phyloP scores from a whole-genome alignment of 352 stramenopile genomes.

The Phytophthora podocarpi region DNA sequence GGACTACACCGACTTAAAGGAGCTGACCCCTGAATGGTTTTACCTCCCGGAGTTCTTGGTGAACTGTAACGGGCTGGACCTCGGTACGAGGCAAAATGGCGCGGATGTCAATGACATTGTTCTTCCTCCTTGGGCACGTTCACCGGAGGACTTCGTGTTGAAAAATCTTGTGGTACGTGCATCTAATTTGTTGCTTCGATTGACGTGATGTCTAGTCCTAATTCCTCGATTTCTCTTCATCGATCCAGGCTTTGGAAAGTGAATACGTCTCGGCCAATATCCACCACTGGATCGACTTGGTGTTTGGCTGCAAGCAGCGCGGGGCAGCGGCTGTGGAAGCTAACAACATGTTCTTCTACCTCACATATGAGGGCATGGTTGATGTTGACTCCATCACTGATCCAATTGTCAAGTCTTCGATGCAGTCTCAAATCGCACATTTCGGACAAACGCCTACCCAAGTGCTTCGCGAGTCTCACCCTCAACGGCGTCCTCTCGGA shows the following conservation, averaged over 20 bases:
- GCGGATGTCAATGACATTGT: constrained; percentile 92
- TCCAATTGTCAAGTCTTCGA: constrained; percentile 91
- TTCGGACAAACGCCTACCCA: constrained; percentile 98
- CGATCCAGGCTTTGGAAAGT: constrained; percentile 76
- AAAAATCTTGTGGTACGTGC: constrained; percentile 81
- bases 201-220: background rate
- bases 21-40: constrained; percentile 95
- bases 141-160: constrained; percentile 83
- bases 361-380: constrained; percentile 98
- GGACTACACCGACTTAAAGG: constrained; percentile 93
- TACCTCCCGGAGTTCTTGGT: constrained; percentile 91
- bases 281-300: constrained; percentile 90
- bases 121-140: constrained; percentile 90
- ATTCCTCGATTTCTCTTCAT: background rate
- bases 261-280: constrained; percentile 85
- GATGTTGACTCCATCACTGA: constrained; percentile 96
- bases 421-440: constrained; percentile 97
- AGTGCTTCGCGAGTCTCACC: constrained; percentile 92
- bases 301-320: constrained; percentile 81
- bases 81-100: constrained; percentile 85
- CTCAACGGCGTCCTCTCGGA: constrained; percentile 41
- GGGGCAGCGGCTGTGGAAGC: constrained; percentile 88
- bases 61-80: constrained; percentile 87
- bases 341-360: constrained; percentile 98
- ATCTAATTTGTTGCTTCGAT: background rate